A percentile compares a stretch with the other conserved stretches of the same genome.
Evolutionary conservation across 1,284 basidiomycete genomes (phyloP).

Genomic region (Phylloporus sp.): DNA sequence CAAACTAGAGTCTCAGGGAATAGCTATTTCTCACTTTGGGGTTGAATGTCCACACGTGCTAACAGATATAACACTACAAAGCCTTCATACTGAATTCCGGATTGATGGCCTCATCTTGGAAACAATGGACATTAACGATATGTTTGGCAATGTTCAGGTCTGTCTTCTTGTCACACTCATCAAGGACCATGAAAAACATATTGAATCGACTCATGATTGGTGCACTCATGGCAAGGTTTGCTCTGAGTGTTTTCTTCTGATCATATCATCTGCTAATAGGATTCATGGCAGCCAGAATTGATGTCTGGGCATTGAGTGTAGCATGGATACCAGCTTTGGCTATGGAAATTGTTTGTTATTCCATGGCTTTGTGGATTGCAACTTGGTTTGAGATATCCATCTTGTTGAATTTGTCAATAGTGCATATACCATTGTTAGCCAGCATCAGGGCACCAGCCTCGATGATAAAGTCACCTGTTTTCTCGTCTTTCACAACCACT

Average conservation of each 20-base stretch:
- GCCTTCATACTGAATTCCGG: slow-evolving; percentile 98
- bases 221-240: slow-evolving; percentile 98
- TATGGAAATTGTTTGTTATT: slow-evolving; percentile 99
- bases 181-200: slow-evolving; percentile 97
- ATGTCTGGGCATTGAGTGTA: slow-evolving; percentile 96
- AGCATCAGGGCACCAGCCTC: slow-evolving; percentile 99
- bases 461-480: slow-evolving; percentile 99
- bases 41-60: slow-evolving; percentile 95
- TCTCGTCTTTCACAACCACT: slow-evolving; percentile 97
- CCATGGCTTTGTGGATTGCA: slow-evolving; percentile 99
- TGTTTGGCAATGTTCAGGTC: slow-evolving; percentile 96
- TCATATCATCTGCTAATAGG: slow-evolving; percentile 97
- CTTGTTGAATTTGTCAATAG: slow-evolving; percentile 99
- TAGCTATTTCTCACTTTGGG: slow-evolving; percentile 69
- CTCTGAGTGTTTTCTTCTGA: slow-evolving; percentile 89
- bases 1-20: not conserved
- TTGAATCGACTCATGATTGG: slow-evolving; percentile 99
- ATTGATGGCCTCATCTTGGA: slow-evolving; percentile 91
- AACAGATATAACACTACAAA: slow-evolving; percentile 95
- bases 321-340: slow-evolving; percentile 99
- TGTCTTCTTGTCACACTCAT: slow-evolving; percentile 94
- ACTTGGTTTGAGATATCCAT: slow-evolving; percentile 99
- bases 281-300: slow-evolving; percentile 98
- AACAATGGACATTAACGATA: slow-evolving; percentile 97
- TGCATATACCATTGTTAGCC: slow-evolving; percentile 99